A percentile compares a stretch with the other conserved stretches of the same genome.
Evolutionary conservation across 2,329 filamentous ascomycete genomes (phyloP).

Genomic region (Sphaerulina vaccinii): DNA sequence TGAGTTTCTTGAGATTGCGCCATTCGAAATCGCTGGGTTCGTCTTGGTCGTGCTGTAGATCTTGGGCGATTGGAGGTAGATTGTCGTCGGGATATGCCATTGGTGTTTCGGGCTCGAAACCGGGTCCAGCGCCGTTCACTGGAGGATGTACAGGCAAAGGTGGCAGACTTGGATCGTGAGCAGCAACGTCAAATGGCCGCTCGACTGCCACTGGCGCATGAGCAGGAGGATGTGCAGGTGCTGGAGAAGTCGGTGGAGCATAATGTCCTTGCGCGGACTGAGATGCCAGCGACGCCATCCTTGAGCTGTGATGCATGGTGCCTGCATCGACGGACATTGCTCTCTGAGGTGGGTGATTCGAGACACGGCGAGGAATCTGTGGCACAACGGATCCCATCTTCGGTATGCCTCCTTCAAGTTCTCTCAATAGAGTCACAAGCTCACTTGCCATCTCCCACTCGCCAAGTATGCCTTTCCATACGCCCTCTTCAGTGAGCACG

Average conservation of each 20-base stretch:
- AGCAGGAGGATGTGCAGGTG: constrained; percentile 12
- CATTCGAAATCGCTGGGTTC: constrained; percentile 67
- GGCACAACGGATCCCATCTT: constrained; percentile 61
- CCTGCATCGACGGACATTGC: constrained; percentile 33
- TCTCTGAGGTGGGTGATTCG: constrained; percentile 24
- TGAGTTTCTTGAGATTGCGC: constrained; percentile 88
- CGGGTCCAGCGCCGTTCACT: constrained; percentile 42
- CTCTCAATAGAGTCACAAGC: constrained; percentile 79
- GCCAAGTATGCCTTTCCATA: constrained; percentile 79
- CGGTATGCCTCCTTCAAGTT: constrained; percentile 82
- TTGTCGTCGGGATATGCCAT: constrained; percentile 43
- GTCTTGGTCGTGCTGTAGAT: constrained; percentile 51
- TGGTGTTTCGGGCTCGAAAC: constrained; percentile 45
- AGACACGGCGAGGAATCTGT: constrained; percentile 45
- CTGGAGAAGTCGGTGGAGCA: constrained; percentile 8
- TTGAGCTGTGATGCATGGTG: constrained; percentile 17
- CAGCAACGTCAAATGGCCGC: constrained; percentile 59
- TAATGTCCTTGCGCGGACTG: constrained; percentile 6
- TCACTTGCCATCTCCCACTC: constrained; percentile 92
- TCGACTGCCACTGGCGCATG: constrained; percentile 54
- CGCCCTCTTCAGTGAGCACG: constrained; percentile 79
- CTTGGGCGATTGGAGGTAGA: constrained; percentile 12
- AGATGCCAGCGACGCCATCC: constrained; percentile 13
- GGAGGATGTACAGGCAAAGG: constrained; percentile 33
- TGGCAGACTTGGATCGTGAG: constrained; percentile 30